Percentiles rank a stretch among this genome's conserved stretches.
Evolutionary conservation across 257 asterid species (phyloP).

Genomic region (Lycium barbarum): DNA sequence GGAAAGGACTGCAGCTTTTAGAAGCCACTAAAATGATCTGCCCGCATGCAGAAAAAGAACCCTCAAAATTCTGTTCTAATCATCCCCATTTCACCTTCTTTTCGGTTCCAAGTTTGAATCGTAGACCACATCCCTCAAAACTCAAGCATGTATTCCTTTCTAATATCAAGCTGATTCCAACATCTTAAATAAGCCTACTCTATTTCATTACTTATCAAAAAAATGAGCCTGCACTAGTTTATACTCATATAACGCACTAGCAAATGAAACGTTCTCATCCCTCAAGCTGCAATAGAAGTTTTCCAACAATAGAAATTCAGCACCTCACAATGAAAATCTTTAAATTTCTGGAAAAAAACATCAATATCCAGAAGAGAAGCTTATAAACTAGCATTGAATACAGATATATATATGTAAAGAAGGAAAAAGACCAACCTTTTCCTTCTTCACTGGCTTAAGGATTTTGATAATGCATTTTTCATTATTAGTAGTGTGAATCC

Average conservation of each 20-base stretch:
- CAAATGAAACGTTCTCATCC: background rate
- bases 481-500: constrained; percentile 71
- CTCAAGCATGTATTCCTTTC: background rate
- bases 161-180: constrained; percentile 17
- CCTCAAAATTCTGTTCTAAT: background rate
- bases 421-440: constrained; percentile 57
- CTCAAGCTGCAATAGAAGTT: background rate
- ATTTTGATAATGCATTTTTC: constrained; percentile 90
- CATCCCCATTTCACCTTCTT: background rate
- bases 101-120: background rate
- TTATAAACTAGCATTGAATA: background rate
- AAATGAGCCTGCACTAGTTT: background rate
- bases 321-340: background rate
- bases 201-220: background rate
- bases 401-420: background rate
- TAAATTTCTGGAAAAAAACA: background rate
- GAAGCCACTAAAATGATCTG: background rate
- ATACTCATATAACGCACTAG: background rate
- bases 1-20: background rate
- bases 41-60: background rate
- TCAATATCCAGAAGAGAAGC: background rate
- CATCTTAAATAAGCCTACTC: background rate
- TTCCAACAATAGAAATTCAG: background rate
- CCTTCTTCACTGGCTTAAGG: constrained; percentile 96
- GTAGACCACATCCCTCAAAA: background rate